These are phyloP conservation scores for Barnettozyma siamensis DNA, from an alignment of 805 yeast species.

Conservation along the genomic window DNA sequence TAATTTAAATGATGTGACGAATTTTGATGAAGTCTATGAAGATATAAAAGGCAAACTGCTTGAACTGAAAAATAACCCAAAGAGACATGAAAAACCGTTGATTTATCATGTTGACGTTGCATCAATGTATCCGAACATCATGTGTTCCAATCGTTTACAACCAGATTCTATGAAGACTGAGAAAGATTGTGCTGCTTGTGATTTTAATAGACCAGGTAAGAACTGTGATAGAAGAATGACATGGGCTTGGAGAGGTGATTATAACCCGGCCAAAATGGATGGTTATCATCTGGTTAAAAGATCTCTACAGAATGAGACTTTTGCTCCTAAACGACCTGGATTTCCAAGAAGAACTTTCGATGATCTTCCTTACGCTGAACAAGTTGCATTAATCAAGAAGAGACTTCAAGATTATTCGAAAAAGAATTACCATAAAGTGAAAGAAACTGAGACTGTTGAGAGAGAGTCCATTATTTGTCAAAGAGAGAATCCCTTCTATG, in stretches of 20 bases:
- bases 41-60: constrained; percentile 48
- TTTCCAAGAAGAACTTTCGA: constrained; percentile 62
- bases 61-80: constrained; percentile 57
- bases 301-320: constrained; percentile 71
- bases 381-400: constrained; percentile 67
- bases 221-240: constrained; percentile 84
- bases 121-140: constrained; percentile 98
- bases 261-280: constrained; percentile 80
- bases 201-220: constrained; percentile 92
- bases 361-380: constrained; percentile 71
- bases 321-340: constrained; percentile 56
- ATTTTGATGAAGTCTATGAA: constrained; percentile 68
- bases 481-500: constrained; percentile 95
- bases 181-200: constrained; percentile 96
- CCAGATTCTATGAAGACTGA: constrained; percentile 97
- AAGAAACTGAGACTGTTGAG: constrained; percentile 76
- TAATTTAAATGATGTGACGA: constrained; percentile 68
- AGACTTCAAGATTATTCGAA: constrained; percentile 78
- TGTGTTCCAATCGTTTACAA: constrained; percentile 94
- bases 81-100: constrained; percentile 70
- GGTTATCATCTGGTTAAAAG: constrained; percentile 88
- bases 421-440: constrained; percentile 77
- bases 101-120: constrained; percentile 99
- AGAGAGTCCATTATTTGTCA: constrained; percentile 95
- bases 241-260: constrained; percentile 99